Conservation (phyloP, 2,329 filamentous ascomycete genomes). For the Fusarium sp. region DNA sequence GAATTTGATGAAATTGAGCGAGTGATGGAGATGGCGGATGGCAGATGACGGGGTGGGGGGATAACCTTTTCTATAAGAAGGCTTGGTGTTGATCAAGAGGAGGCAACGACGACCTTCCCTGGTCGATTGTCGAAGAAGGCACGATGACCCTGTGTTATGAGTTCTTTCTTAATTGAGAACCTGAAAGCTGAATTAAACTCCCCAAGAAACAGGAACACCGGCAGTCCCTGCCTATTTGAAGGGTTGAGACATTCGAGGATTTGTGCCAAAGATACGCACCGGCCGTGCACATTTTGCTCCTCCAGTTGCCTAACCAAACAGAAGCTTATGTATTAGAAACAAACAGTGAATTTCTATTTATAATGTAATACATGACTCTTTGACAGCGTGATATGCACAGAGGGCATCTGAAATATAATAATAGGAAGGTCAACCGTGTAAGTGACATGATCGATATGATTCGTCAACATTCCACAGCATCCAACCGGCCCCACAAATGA, state of each 20-base stretch:
- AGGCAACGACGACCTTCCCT: neutral
- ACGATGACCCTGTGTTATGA: neutral
- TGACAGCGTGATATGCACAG: neutral
- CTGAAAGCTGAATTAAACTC: neutral
- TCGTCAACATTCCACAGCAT: slow-evolving; percentile 28
- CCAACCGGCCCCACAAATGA: slow-evolving; percentile 33
- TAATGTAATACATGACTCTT: neutral
- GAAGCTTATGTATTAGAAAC: neutral
- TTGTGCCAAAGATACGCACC: neutral
- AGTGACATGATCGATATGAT: slow-evolving; percentile 31
- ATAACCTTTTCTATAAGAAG: neutral
- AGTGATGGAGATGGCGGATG: neutral
- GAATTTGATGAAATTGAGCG: neutral
- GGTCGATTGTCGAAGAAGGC: neutral
- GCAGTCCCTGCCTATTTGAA: neutral
- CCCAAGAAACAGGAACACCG: neutral
- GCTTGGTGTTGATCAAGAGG: neutral
- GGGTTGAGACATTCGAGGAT: neutral
- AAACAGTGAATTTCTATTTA: neutral
- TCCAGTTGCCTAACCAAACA: neutral
- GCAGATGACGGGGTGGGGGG: neutral
- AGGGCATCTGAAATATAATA: neutral
- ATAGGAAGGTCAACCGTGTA: slow-evolving; percentile 13
- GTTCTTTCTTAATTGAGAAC: neutral
- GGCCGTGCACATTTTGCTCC: neutral